phyloP scores from a whole-genome alignment of 2,329 filamentous ascomycete genomes.

The Paecilomyces sp. region DNA sequence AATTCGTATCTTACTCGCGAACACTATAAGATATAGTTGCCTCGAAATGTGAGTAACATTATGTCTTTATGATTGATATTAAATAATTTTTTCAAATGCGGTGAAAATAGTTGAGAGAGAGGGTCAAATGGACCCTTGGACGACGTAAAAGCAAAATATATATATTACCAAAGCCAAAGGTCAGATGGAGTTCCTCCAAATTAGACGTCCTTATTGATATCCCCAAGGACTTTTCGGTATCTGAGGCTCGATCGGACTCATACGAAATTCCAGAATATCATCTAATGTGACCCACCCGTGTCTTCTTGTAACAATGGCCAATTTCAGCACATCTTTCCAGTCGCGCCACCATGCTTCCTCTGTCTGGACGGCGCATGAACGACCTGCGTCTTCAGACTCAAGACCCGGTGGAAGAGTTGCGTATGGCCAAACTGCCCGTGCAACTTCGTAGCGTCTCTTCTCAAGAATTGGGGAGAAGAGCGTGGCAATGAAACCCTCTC shows the following conservation, averaged over 20 bases:
- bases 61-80: background rate
- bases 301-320: constrained; percentile 6
- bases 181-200: too few species aligned
- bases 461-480: constrained; percentile 16
- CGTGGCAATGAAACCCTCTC: constrained; percentile 9
- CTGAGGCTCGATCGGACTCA: constrained; percentile 3
- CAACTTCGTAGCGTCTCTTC: constrained; percentile 16
- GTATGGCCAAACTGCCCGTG: constrained; percentile 16
- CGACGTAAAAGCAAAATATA: too few species aligned
- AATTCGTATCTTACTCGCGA: background rate
- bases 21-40: background rate
- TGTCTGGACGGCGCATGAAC: constrained; percentile 6
- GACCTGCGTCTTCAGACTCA: constrained; percentile 5
- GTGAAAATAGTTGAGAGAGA: background rate
- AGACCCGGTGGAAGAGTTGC: constrained; percentile 5
- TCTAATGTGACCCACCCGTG: constrained; percentile 8
- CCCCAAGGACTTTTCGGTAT: constrained; percentile 1
- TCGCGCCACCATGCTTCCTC: constrained; percentile 19
- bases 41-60: background rate
- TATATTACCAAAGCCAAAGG: too few species aligned
- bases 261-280: constrained; percentile 8
- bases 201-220: background rate
- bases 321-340: constrained; percentile 12
- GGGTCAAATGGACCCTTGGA: background rate
- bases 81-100: background rate